A percentile compares a stretch with the other conserved stretches of the same genome.
These are phyloP conservation scores for Cyberlindnera xishuangbannaensis DNA, from an alignment of 805 yeast genomes.

Conservation along the genomic window DNA sequence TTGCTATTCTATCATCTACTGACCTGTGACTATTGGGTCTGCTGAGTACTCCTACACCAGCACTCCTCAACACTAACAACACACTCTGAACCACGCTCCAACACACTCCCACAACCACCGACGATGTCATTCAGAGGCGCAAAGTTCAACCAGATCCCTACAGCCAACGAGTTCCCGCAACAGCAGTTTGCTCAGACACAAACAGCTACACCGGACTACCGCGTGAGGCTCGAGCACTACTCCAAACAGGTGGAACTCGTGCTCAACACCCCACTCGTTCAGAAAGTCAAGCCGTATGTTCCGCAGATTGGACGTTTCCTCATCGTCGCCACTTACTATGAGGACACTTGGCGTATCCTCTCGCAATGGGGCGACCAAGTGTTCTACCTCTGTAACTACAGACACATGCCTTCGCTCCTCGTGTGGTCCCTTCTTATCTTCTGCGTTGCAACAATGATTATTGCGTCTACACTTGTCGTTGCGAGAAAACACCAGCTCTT, in stretches of 20 bases:
- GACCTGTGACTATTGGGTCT: too few relatives aligned
- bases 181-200: slow-evolving; percentile 10
- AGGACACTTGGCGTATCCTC: slow-evolving; percentile 78
- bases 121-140: slow-evolving; percentile 24
- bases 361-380: slow-evolving; percentile 92
- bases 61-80: too few relatives aligned
- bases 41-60: too few relatives aligned
- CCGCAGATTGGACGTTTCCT: slow-evolving; percentile 86
- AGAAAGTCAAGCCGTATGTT: slow-evolving; percentile 56
- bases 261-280: slow-evolving; percentile 46
- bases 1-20: too few relatives aligned
- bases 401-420: slow-evolving; percentile 72
- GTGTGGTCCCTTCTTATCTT: slow-evolving; percentile 62
- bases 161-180: slow-evolving; percentile 15
- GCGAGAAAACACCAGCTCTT: slow-evolving; percentile 59
- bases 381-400: slow-evolving; percentile 70
- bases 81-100: not conserved
- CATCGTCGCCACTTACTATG: slow-evolving; percentile 90
- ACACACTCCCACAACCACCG: not conserved
- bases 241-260: slow-evolving; percentile 48
- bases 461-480: slow-evolving; percentile 67
- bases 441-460: slow-evolving; percentile 65
- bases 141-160: slow-evolving; percentile 24
- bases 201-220: slow-evolving; percentile 17
- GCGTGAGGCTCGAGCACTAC: slow-evolving; percentile 19